A percentile compares a stretch with the other conserved stretches of the same genome.
Evolutionary conservation across 2,329 filamentous ascomycete genomes (phyloP).

Genomic region (Tympanopsis confertula): DNA sequence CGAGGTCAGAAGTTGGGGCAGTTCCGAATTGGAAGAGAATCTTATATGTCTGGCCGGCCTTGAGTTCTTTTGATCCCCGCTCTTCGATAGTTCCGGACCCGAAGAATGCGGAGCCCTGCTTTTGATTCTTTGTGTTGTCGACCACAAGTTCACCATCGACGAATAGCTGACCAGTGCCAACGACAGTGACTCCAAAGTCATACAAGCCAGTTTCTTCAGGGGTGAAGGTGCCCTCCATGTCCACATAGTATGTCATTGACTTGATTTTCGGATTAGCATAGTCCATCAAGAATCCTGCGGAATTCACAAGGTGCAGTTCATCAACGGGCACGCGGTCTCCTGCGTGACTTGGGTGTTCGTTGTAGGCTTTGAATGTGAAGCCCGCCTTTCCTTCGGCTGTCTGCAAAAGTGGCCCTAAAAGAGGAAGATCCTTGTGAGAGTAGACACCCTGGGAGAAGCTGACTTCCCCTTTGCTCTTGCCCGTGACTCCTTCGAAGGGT

Average conservation of each 20-base stretch:
- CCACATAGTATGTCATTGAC: conserved; percentile 41
- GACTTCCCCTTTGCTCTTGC: conserved; percentile 29
- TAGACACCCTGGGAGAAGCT: conserved; percentile 49
- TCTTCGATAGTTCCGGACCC: conserved; percentile 54
- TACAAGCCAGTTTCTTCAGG: conserved; percentile 48
- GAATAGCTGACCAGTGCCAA: conserved; percentile 53
- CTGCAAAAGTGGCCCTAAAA: conserved; percentile 39
- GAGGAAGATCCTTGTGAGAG: conserved; percentile 51
- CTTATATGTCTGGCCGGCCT: conserved; percentile 45
- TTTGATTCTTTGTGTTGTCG: conserved; percentile 55
- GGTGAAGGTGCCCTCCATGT: conserved; percentile 47
- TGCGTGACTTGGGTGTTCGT: conserved; percentile 36
- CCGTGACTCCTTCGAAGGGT: conserved; percentile 14
- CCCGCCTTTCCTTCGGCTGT: conserved; percentile 40
- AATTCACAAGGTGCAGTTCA: conserved; percentile 31
- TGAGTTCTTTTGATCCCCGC: conserved; percentile 42
- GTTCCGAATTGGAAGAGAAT: conserved; percentile 48
- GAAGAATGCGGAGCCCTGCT: conserved; percentile 52
- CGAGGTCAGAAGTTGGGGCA: conserved; percentile 43
- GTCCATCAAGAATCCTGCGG: conserved; percentile 35
- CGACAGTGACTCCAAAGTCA: conserved; percentile 55
- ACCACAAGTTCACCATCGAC: conserved; percentile 51
- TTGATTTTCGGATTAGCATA: conserved; percentile 40
- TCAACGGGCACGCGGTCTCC: conserved; percentile 36
- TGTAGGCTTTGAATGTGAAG: conserved; percentile 51